Base-by-base conservation (phyloP, 306 rosid genomes). In the Carpinus viminea region DNA sequence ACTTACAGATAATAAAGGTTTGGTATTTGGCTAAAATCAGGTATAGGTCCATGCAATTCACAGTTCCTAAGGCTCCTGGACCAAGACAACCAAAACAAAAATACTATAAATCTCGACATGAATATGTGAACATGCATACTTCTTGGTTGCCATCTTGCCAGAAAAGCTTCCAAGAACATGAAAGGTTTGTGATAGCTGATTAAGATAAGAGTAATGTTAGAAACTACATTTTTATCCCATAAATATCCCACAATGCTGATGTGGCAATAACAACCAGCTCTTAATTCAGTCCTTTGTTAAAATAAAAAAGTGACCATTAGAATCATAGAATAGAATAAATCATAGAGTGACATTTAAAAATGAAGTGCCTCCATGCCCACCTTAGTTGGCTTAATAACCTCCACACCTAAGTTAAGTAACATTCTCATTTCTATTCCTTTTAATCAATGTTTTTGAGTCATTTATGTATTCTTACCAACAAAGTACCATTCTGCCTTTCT, bases 21-120 rank as follows among this genome's bases (percentile, higher is more conserved):
- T 3, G 65, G 34, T 24, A 59, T 85, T 55, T 56, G 48, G 84
- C 97, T 93, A 36, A 96, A 79, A 88, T 96, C 90, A 74, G 99
- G 99, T 75, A 96, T 68, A 21, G 88, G 89, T 73, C 99, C 99
- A 79, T 74, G 86, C 84, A 96, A 83, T 74, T 15, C 83, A 89
- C 98, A 96, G 83, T 91, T 93, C 87, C 97, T 87, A 74, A 96
- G 90, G 74, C 97, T 91, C 97, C 99, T 96, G 80, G 66, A 10
- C 81, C 45, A 69, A 72, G 75, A 56, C 75, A 84, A 84, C 36
- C 51, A 81, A 74, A 66, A 76, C 68, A 82, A 70, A 76, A 70
- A 73, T 16, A 13, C 1, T 52, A n/a, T 41, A 10, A 26, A 59
- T 20, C 28, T 24, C 24, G 24, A 26, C 64, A 57, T 57, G 28